A percentile compares a stretch with the other conserved stretches of the same genome.
Evolutionary conservation across 306 rosid genomes (phyloP).

Genomic region (Cicer judaicum): DNA sequence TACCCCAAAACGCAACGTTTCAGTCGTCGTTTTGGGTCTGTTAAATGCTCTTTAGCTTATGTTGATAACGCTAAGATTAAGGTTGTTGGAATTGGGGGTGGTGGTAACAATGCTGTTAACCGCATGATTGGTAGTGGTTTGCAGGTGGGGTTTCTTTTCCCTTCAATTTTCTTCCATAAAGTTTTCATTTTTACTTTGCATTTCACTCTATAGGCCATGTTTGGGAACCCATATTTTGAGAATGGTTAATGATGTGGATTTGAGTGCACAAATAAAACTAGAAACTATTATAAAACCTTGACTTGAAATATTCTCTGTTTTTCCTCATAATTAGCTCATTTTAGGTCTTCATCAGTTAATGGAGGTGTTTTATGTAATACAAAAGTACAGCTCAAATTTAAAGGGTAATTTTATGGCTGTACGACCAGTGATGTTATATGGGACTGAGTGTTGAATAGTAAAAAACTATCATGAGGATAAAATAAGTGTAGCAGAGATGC

Average conservation of each 20-base stretch:
- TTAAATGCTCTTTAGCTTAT: slow-evolving; percentile 67
- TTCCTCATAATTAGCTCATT: no score
- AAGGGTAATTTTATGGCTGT: no score
- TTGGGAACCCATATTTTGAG: slow-evolving; percentile 15
- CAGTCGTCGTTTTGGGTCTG: slow-evolving; percentile 48
- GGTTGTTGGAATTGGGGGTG: slow-evolving; percentile 97
- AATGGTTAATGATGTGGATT: background rate
- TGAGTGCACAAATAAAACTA: no score
- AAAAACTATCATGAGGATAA: no score
- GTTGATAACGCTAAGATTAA: slow-evolving; percentile 87
- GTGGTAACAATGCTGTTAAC: slow-evolving; percentile 98
- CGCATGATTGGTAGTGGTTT: slow-evolving; percentile 99
- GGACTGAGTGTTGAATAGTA: no score
- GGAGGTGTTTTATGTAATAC: no score
- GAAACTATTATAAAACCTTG: no score
- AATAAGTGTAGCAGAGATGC: no score
- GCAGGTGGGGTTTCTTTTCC: slow-evolving; percentile 56
- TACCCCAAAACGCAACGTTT: slow-evolving; percentile 46
- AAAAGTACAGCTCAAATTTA: no score
- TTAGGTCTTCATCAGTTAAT: background rate
- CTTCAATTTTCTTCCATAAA: background rate
- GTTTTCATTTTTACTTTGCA: slow-evolving; percentile 34
- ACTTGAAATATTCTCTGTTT: no score
- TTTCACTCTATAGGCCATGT: background rate
- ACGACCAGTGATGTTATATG: no score